These are phyloP conservation scores for Cubamyces lactineus DNA, from an alignment of 768 basidiomycete genomes.

Conservation along the genomic window DNA sequence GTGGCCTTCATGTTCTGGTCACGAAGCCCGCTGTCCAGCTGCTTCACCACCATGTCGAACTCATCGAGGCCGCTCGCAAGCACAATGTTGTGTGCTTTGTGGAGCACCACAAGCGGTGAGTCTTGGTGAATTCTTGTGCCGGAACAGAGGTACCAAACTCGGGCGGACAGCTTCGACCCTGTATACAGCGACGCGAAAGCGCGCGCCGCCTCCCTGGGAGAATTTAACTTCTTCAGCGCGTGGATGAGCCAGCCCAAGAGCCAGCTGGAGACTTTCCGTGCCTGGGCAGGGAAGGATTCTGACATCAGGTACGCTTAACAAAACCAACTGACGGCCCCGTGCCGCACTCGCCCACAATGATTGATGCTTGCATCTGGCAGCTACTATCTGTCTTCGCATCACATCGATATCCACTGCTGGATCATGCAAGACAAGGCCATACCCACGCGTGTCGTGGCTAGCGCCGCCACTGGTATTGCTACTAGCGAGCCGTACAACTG, in stretches of 20 bases:
- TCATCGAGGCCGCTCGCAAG: conserved; percentile 76
- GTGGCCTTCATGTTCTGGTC: conserved; percentile 83
- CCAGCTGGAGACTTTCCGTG: conserved; percentile 92
- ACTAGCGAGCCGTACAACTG: conserved; percentile 89
- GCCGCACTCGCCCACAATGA: background rate
- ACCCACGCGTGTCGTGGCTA: conserved; percentile 86
- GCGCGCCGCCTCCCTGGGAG: conserved; percentile 74
- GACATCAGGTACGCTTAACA: conserved; percentile 70
- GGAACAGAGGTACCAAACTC: background rate
- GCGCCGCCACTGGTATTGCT: conserved; percentile 89
- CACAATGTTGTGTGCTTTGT: conserved; percentile 88
- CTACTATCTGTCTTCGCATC: conserved; percentile 94
- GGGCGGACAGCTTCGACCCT: conserved; percentile 69
- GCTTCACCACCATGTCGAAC: conserved; percentile 77
- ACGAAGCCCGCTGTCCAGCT: conserved; percentile 93
- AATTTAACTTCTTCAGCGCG: conserved; percentile 94
- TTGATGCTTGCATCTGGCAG: conserved; percentile 39
- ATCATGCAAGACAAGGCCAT: conserved; percentile 75
- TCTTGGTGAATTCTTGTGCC: background rate
- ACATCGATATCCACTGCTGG: conserved; percentile 90
- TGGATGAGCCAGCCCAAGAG: conserved; percentile 99
- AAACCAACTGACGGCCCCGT: background rate
- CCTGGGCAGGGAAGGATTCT: conserved; percentile 94
- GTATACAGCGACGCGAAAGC: conserved; percentile 91
- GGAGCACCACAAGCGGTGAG: conserved; percentile 89